Evolutionary conservation across 495 filamentous ascomycete species (phyloP).

Genomic region (Ramalina peruviana): DNA sequence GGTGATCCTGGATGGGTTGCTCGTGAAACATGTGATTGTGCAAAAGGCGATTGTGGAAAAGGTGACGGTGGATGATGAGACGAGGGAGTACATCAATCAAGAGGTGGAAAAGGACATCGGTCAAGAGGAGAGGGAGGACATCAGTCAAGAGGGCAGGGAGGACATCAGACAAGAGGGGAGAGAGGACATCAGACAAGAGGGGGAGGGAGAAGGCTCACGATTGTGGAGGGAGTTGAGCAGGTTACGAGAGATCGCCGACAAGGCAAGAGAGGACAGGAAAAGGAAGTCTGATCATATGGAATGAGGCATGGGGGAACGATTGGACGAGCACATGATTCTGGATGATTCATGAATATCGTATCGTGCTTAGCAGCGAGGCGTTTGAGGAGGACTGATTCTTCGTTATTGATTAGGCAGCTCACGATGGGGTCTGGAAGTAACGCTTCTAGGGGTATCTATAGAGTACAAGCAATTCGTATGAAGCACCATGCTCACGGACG

Average conservation of each 20-base stretch:
- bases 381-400: constrained; percentile 28
- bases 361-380: no score
- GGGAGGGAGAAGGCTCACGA: constrained; percentile 15
- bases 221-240: constrained; percentile 47
- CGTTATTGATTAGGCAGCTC: no score
- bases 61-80: no score
- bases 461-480: background rate
- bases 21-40: no score
- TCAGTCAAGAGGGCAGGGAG: background rate
- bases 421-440: background rate
- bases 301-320: no score
- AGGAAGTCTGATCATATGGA: no score
- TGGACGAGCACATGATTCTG: no score
- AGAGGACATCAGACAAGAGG: background rate
- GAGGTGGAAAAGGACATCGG: background rate
- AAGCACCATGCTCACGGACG: background rate
- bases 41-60: no score
- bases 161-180: background rate
- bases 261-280: constrained; percentile 31
- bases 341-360: no score
- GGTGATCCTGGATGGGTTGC: no score
- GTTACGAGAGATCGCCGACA: constrained; percentile 36
- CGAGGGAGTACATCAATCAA: no score
- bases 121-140: background rate
- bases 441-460: constrained; percentile 8